Percentiles rank a stretch among this genome's conserved stretches.
These are phyloP conservation scores for Mycena olivaceomarginata DNA, from an alignment of 768 basidiomycete species.

Conservation along the genomic window DNA sequence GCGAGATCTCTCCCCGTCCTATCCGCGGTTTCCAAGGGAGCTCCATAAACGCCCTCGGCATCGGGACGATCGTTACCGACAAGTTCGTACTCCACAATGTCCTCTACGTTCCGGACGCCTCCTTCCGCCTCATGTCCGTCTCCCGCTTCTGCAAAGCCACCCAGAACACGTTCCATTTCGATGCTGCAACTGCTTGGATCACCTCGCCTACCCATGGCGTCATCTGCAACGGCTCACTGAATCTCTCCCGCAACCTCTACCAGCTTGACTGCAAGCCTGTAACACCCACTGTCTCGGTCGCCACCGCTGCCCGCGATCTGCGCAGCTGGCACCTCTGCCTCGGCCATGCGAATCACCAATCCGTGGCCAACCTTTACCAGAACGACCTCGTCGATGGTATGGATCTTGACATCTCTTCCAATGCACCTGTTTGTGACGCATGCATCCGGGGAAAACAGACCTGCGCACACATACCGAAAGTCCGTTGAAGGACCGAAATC, in stretches of 20 bases:
- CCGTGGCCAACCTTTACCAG: slow-evolving; percentile 5
- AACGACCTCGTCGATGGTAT: not conserved
- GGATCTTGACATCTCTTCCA: not conserved
- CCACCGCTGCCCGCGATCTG: not conserved
- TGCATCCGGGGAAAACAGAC: slow-evolving; percentile 64
- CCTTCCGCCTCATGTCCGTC: slow-evolving; percentile 26
- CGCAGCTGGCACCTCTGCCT: slow-evolving; percentile 15
- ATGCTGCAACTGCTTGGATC: not conserved
- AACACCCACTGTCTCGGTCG: not conserved
- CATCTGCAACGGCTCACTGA: slow-evolving; percentile 16
- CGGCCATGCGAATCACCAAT: slow-evolving; percentile 9
- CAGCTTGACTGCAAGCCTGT: not conserved
- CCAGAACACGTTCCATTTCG: not conserved
- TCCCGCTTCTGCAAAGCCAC: not conserved
- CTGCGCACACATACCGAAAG: slow-evolving; percentile 53
- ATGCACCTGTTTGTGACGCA: slow-evolving; percentile 26
- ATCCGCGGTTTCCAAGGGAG: slow-evolving; percentile 31
- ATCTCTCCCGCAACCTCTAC: slow-evolving; percentile 22
- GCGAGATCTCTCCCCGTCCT: not conserved
- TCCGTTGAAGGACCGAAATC: slow-evolving; percentile 50
- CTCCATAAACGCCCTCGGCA: slow-evolving; percentile 21
- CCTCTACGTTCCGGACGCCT: slow-evolving; percentile 16
- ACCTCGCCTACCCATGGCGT: not conserved
- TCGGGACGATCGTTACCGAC: slow-evolving; percentile 28
- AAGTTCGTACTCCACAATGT: slow-evolving; percentile 2